A percentile compares a stretch with the other conserved stretches of the same genome.
Evolutionary conservation across 495 filamentous ascomycete species (phyloP).

Genomic region (Aspergillus haitiensis): DNA sequence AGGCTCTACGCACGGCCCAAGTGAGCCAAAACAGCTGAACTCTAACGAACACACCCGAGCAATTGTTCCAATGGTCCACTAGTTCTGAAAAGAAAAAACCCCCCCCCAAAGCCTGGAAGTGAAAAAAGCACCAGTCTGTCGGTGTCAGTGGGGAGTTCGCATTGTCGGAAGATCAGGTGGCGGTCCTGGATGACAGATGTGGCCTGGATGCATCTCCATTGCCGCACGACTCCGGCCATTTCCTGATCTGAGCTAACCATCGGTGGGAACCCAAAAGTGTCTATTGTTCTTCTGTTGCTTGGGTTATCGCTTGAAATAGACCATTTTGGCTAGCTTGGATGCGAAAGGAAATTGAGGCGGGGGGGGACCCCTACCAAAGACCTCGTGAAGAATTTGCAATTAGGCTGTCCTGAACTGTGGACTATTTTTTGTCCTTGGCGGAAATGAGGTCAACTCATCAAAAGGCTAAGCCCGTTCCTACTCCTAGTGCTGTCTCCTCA

Average conservation of each 20-base stretch:
- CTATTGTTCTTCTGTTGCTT: neutral
- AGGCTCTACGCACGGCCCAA: neutral
- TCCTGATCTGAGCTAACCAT: neutral
- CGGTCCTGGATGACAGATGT: neutral
- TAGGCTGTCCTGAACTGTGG: neutral
- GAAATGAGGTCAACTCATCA: neutral
- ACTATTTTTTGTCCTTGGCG: neutral
- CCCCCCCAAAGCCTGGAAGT: conserved; percentile 6
- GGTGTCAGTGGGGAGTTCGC: conserved; percentile 15
- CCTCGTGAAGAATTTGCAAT: neutral
- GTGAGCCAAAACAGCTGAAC: neutral
- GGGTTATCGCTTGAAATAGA: conserved; percentile 3
- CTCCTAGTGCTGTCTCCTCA: neutral
- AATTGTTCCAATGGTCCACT: conserved; percentile 3
- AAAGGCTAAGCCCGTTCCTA: neutral
- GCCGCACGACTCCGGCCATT: neutral
- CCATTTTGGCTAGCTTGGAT: neutral
- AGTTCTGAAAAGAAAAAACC: neutral
- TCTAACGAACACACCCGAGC: conserved; percentile 8
- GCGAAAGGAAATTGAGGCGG: neutral
- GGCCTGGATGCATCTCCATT: conserved; percentile 4
- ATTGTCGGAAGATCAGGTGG: conserved; percentile 3
- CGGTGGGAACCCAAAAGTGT: too few species aligned
- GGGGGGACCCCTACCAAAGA: neutral
- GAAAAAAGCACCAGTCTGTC: conserved; percentile 17